A percentile compares a stretch with the other conserved stretches of the same genome.
Evolutionary conservation across 2,329 filamentous ascomycete species (phyloP).

Genomic region (Phialophora chinensis): DNA sequence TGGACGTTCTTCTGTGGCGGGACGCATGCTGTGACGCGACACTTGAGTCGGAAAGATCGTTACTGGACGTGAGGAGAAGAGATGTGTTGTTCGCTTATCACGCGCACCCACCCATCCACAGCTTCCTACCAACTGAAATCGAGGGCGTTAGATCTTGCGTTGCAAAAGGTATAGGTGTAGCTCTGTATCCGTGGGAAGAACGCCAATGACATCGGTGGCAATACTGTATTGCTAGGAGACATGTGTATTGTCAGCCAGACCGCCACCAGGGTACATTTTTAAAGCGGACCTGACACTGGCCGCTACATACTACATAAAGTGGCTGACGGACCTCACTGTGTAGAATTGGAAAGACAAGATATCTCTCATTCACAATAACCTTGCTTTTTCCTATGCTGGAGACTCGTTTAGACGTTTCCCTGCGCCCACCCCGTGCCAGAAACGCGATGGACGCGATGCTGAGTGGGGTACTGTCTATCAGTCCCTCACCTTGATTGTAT

Average conservation of each 20-base stretch:
- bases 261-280: not conserved
- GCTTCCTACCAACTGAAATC: too few species aligned
- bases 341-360: not conserved
- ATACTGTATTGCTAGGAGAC: too few species aligned
- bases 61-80: not conserved
- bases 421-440: not conserved
- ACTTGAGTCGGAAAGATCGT: not conserved
- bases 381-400: not conserved
- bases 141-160: too few species aligned
- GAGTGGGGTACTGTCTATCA: slow-evolving; percentile 23
- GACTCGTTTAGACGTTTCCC: not conserved
- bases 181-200: too few species aligned
- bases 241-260: not conserved
- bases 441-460: not conserved
- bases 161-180: too few species aligned
- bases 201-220: too few species aligned
- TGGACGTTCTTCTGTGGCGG: too few species aligned
- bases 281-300: not conserved
- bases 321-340: not conserved
- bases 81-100: not conserved
- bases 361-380: not conserved
- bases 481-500: slow-evolving; percentile 51
- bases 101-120: not conserved
- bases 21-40: too few species aligned
- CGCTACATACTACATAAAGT: not conserved